Evolutionary conservation across 306 rosid genomes (phyloP).

Genomic region (Acacia crassicarpa): DNA sequence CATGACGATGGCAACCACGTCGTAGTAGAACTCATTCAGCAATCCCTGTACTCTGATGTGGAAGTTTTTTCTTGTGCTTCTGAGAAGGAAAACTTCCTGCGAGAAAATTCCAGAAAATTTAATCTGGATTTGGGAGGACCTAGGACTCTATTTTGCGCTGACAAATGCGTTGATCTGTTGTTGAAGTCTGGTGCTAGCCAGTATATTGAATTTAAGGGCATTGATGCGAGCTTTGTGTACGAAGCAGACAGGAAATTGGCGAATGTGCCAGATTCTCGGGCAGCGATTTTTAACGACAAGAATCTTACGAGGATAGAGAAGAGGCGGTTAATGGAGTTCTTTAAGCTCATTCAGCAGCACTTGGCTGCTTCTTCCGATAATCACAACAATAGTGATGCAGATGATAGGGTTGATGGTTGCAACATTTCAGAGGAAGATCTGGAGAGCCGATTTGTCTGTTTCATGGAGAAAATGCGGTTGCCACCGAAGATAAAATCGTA

Average conservation of each 20-base stretch:
- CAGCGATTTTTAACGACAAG: conserved; percentile 82
- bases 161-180: conserved; percentile 52
- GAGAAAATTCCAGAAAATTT: conserved; percentile 60
- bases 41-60: conserved; percentile 43
- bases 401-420: conserved; percentile 33
- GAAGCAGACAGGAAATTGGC: conserved; percentile 53
- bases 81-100: conserved; percentile 29
- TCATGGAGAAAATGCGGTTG: conserved; percentile 69
- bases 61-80: conserved; percentile 45
- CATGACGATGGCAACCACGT: conserved; percentile 33
- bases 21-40: conserved; percentile 37
- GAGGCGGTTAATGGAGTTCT: conserved; percentile 81
- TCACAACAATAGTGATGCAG: conserved; percentile 8
- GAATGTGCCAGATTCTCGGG: conserved; percentile 82
- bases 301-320: conserved; percentile 71
- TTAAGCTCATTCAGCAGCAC: conserved; percentile 87
- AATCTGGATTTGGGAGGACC: conserved; percentile 79
- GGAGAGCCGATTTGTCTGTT: conserved; percentile 70
- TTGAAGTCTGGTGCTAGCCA: conserved; percentile 60
- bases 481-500: conserved; percentile 90
- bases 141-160: conserved; percentile 62
- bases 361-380: conserved; percentile 38
- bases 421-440: conserved; percentile 72
- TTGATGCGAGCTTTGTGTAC: conserved; percentile 63
- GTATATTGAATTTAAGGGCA: conserved; percentile 74